phyloP scores from a whole-genome alignment of 2,329 filamentous ascomycete genomes.

The Penicillium hordei region DNA sequence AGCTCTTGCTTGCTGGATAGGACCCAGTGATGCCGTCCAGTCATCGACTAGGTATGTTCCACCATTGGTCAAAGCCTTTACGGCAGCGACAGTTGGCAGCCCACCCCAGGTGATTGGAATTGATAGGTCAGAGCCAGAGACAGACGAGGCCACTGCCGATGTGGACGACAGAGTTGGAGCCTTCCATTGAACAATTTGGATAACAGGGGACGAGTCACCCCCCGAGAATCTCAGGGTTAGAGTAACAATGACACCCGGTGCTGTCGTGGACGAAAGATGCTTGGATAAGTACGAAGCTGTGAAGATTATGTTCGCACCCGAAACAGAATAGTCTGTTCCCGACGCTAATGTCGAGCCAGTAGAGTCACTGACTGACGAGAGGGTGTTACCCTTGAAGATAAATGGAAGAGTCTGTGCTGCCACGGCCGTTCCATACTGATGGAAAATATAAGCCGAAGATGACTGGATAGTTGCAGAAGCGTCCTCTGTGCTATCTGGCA shows the following conservation, averaged over 20 bases:
- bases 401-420: conserved; percentile 50
- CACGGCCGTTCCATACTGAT: conserved; percentile 49
- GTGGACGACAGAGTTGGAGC: conserved; percentile 40
- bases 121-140: conserved; percentile 42
- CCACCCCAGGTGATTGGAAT: conserved; percentile 57
- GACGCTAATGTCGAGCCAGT: conserved; percentile 38
- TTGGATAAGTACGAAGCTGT: conserved; percentile 48
- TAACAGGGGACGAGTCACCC: conserved; percentile 45
- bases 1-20: conserved; percentile 50
- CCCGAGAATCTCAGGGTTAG: conserved; percentile 55
- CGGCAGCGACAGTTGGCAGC: conserved; percentile 50
- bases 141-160: conserved; percentile 32
- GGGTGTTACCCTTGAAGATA: conserved; percentile 55
- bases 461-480: conserved; percentile 46
- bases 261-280: conserved; percentile 44
- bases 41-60: conserved; percentile 55
- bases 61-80: conserved; percentile 52
- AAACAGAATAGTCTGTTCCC: conserved; percentile 51
- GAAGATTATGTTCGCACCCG: conserved; percentile 50
- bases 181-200: conserved; percentile 57
- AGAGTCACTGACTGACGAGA: conserved; percentile 44
- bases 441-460: conserved; percentile 57
- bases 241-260: conserved; percentile 51
- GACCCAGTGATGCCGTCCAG: conserved; percentile 56
- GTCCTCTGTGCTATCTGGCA: conserved; percentile 56